These are phyloP conservation scores for Emiliania huxleyi DNA, from an alignment of 78 protist species.

Conservation along the genomic window DNA sequence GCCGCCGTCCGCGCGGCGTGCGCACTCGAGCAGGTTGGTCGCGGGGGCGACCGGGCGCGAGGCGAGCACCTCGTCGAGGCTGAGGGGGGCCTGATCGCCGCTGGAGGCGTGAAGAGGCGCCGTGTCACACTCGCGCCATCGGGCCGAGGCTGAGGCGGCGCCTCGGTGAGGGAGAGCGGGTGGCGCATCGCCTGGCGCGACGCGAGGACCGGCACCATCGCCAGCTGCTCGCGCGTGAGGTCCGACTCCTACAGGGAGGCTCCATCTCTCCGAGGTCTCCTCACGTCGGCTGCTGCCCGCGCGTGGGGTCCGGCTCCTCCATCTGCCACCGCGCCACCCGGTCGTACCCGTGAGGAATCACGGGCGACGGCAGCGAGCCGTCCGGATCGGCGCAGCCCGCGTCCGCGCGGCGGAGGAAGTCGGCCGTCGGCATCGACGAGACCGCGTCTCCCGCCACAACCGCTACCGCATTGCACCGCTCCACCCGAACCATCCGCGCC, in stretches of 20 bases:
- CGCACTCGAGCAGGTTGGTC: slow-evolving; percentile 23
- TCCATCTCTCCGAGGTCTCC: no score
- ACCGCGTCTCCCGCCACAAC: slow-evolving; percentile 43
- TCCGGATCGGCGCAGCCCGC: background rate
- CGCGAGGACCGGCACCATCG: background rate
- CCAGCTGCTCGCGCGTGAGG: no score
- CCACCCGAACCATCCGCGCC: background rate
- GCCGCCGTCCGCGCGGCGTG: slow-evolving; percentile 49
- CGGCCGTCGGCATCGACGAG: background rate
- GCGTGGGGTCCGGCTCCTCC: background rate
- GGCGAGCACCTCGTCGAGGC: slow-evolving; percentile 24
- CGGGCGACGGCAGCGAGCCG: background rate
- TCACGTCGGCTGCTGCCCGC: no score
- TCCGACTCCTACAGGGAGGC: no score
- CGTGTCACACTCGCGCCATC: no score
- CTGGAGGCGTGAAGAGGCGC: no score
- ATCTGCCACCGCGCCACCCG: background rate
- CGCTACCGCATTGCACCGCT: slow-evolving; percentile 26
- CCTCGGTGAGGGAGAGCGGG: background rate
- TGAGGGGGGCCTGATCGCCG: no score
- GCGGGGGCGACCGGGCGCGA: background rate
- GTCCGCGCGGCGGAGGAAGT: slow-evolving; percentile 24
- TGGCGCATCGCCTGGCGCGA: background rate
- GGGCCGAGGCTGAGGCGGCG: no score
- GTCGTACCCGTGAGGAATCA: slow-evolving; percentile 6